Evolutionary conservation across 208 protist species (phyloP).

Genomic region (Trichomonas vaginalis): DNA sequence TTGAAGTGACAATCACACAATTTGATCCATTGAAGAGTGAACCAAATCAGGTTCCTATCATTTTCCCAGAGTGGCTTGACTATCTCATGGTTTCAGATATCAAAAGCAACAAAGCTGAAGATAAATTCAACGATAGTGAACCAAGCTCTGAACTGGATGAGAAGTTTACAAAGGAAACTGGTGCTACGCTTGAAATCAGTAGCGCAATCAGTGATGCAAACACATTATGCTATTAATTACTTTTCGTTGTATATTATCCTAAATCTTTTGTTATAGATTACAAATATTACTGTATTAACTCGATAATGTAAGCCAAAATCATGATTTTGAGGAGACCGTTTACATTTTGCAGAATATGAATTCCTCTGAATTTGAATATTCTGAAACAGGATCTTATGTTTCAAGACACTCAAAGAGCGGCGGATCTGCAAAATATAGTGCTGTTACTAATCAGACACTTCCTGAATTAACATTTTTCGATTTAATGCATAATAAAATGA

Average conservation of each 20-base stretch:
- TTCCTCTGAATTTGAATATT: neutral
- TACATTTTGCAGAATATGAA: neutral
- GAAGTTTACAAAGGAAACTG: neutral
- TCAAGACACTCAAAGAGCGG: neutral
- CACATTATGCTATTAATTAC: too few relatives aligned
- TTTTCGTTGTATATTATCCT: too few relatives aligned
- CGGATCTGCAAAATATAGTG: neutral
- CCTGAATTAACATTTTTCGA: neutral
- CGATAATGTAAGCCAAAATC: too few relatives aligned
- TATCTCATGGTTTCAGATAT: neutral
- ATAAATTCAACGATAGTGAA: neutral
- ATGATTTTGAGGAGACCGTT: too few relatives aligned
- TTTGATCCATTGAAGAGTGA: neutral
- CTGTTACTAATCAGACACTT: neutral
- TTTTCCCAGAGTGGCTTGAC: neutral
- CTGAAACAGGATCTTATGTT: neutral
- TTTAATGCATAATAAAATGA: neutral
- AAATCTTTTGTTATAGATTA: too few relatives aligned
- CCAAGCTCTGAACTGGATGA: neutral
- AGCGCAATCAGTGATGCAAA: too few relatives aligned
- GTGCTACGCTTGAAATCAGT: too few relatives aligned
- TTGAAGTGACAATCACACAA: neutral
- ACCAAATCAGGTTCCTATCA: neutral
- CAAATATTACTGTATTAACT: too few relatives aligned
- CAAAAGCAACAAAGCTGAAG: neutral